A percentile compares a stretch with the other conserved stretches of the same genome.
These are phyloP conservation scores for Dictyostelium firmibasis DNA, from an alignment of 78 protist species.

Conservation along the genomic window DNA sequence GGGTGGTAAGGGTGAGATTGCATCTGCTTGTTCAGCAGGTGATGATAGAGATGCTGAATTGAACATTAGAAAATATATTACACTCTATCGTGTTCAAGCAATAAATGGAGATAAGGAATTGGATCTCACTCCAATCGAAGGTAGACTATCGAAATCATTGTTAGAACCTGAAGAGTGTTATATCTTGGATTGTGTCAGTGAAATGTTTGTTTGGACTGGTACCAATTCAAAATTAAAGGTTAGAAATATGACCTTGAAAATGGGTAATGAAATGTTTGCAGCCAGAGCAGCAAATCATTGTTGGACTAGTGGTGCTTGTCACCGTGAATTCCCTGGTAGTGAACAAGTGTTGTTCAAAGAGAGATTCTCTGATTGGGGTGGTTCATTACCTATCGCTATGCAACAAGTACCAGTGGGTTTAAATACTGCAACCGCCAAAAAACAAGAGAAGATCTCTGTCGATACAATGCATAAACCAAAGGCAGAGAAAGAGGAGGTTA, in stretches of 20 bases:
- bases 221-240: constrained; percentile 38
- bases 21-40: constrained; percentile 57
- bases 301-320: constrained; percentile 23
- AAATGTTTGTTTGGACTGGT: constrained; percentile 86
- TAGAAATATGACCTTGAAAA: constrained; percentile 35
- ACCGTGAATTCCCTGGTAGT: constrained; percentile 77
- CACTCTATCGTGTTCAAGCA: constrained; percentile 27
- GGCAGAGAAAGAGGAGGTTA: constrained; percentile 74
- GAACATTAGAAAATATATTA: constrained; percentile 35
- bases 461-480: constrained; percentile 30
- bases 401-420: constrained; percentile 65
- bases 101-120: constrained; percentile 37
- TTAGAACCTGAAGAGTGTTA: constrained; percentile 56
- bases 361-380: constrained; percentile 82
- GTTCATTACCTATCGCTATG: constrained; percentile 65
- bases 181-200: constrained; percentile 74
- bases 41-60: constrained; percentile 84
- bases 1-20: constrained; percentile 67
- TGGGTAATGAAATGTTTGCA: constrained; percentile 51
- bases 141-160: constrained; percentile 57
- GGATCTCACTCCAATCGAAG: constrained; percentile 45
- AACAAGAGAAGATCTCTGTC: constrained; percentile 68
- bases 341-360: constrained; percentile 84
- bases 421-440: constrained; percentile 59
- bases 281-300: not conserved